A percentile compares a stretch with the other conserved stretches of the same genome.
Evolutionary conservation across 2,329 filamentous ascomycete species (phyloP).

Genomic region (Truncatella angustata): DNA sequence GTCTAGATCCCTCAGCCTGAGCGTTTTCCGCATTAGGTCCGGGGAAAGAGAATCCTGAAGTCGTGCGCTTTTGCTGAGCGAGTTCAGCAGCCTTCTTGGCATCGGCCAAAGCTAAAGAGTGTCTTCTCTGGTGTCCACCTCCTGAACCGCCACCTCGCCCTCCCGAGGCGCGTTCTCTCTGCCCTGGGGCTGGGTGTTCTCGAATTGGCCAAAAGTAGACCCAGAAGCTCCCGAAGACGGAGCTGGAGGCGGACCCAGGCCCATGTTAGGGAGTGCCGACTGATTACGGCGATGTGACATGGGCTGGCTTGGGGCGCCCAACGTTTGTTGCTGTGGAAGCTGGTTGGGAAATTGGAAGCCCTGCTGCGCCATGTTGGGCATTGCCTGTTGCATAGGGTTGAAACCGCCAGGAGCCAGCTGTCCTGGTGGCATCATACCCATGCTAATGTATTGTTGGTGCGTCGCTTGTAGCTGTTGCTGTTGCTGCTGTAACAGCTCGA

Average conservation of each 20-base stretch:
- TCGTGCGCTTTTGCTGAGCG: slow-evolving; percentile 94
- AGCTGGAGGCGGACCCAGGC: slow-evolving; percentile 83
- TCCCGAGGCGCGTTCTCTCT: slow-evolving; percentile 71
- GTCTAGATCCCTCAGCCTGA: slow-evolving; percentile 55
- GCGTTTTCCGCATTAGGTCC: slow-evolving; percentile 66
- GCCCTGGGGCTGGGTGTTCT: slow-evolving; percentile 55
- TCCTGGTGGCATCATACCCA: slow-evolving; percentile 88
- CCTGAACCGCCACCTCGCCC: slow-evolving; percentile 67
- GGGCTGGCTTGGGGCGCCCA: slow-evolving; percentile 76
- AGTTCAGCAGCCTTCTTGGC: slow-evolving; percentile 97
- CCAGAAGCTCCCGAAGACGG: slow-evolving; percentile 89
- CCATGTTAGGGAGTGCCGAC: slow-evolving; percentile 90
- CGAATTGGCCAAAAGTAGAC: slow-evolving; percentile 75
- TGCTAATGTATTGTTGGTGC: slow-evolving; percentile 96
- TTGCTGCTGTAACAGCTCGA: slow-evolving; percentile 94
- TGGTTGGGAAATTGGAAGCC: slow-evolving; percentile 88
- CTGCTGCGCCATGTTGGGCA: slow-evolving; percentile 76
- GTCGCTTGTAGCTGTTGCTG: slow-evolving; percentile 96
- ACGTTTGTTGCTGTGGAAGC: slow-evolving; percentile 66
- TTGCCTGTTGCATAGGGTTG: slow-evolving; percentile 75
- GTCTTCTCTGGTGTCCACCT: slow-evolving; percentile 85
- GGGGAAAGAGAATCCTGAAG: slow-evolving; percentile 92
- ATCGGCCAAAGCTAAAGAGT: slow-evolving; percentile 91
- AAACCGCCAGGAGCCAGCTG: slow-evolving; percentile 75
- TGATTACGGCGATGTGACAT: slow-evolving; percentile 95